Base-by-base conservation (phyloP, 306 rosid genomes). In the Cyclanthera cordifolia region DNA sequence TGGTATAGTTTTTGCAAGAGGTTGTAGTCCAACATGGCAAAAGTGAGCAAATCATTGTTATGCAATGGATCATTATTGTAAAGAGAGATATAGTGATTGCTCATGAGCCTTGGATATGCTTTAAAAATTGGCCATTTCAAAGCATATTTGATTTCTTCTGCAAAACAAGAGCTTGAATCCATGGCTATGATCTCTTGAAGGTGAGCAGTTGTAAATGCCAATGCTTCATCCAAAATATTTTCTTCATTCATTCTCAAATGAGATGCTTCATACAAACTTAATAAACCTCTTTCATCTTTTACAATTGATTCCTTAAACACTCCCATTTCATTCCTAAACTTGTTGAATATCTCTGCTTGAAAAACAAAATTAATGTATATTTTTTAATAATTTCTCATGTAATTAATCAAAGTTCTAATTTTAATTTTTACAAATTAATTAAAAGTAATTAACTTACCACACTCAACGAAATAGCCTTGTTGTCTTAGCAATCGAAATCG, bases 11-110 rank as follows among this genome's bases (percentile, higher is more conserved):
- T 56, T 24, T 56, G 63, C 6, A 15, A 0, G 71, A 67, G 74
- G 51, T 79, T 82, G 72, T 82, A 86, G 73, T 86, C 88, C 13
- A 83, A 6, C 69, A 74, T 86, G 14, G 84, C 85, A 34, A 84
- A 66, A 1, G 48, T 70, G 2, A 86, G 53, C 24, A 83, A 56
- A 58, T 6, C 60, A 21, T 4, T 53, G n/a, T 12, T 54, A 1
- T 54, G 24, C 6, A 24, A 24, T 57, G 20, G 64, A 28, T 28
- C 11, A 4, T 57, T 57, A 0, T 28, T 4, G 6, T 28, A 28
- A 19, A 28, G 2, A 27, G 64, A 57, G n/a, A 57, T 57, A 2
- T 57, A 28, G 23, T 57, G 21, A 2, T 7, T 57, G 21, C 21
- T 16, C 21, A 28, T 57, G 15, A 57, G 43, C 39, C 43, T 27